Evolutionary conservation across 1,139 yeast genomes (phyloP).

Genomic region (Suhomyces bolitotheri): DNA sequence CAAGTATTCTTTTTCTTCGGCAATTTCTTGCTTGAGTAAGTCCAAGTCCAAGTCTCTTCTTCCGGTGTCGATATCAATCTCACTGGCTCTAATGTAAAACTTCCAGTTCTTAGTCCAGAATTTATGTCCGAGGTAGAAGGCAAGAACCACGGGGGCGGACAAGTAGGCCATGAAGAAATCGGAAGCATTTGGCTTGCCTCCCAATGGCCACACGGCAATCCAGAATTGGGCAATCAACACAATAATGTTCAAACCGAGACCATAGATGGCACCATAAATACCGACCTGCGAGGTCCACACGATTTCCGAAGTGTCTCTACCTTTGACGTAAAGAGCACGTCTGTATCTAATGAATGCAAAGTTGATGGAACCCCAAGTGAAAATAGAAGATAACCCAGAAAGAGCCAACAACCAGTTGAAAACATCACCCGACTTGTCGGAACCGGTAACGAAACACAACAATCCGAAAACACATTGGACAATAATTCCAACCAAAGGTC

Average conservation of each 20-base stretch:
- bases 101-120: constrained; percentile 47
- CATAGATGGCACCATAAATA: constrained; percentile 33
- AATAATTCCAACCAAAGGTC: constrained; percentile 69
- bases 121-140: constrained; percentile 53
- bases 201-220: constrained; percentile 45
- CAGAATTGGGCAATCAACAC: constrained; percentile 45
- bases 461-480: constrained; percentile 49
- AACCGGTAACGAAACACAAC: constrained; percentile 42
- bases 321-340: constrained; percentile 33
- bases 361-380: constrained; percentile 41
- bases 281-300: constrained; percentile 37
- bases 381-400: constrained; percentile 39
- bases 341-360: constrained; percentile 40
- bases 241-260: constrained; percentile 28
- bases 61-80: constrained; percentile 55
- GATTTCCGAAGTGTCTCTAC: constrained; percentile 35
- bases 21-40: constrained; percentile 49
- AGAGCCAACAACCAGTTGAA: constrained; percentile 40
- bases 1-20: constrained; percentile 44
- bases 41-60: constrained; percentile 58
- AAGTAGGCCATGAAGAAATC: constrained; percentile 55
- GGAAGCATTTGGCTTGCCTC: constrained; percentile 32
- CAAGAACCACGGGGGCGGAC: constrained; percentile 53
- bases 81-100: constrained; percentile 40
- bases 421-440: constrained; percentile 31